phyloP scores from a whole-genome alignment of 2,329 filamentous ascomycete species.

The Cladophialophora yegresii region DNA sequence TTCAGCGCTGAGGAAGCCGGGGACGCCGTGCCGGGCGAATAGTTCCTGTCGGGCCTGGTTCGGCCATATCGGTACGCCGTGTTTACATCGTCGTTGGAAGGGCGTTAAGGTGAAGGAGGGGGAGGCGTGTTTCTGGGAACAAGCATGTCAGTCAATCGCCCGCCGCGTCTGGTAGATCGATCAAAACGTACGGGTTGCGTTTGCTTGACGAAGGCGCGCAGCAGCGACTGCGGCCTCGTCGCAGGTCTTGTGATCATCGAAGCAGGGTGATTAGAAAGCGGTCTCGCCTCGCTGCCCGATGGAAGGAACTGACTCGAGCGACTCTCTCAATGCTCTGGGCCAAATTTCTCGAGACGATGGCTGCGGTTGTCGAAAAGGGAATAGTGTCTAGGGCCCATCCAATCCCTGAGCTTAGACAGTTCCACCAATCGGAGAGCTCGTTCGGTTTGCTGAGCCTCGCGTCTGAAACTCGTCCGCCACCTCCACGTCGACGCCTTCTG shows the following conservation, averaged over 20 bases:
- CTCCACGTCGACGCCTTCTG: conserved; percentile 13
- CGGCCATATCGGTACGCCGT: conserved; percentile 25
- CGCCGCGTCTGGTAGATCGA: background rate
- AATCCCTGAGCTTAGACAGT: background rate
- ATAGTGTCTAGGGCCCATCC: conserved; percentile 5
- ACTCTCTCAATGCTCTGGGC: background rate
- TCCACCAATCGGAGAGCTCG: conserved; percentile 24
- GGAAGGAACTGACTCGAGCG: background rate
- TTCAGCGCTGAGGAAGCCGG: conserved; percentile 68
- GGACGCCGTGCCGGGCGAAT: conserved; percentile 57
- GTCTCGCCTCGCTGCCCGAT: conserved; percentile 14
- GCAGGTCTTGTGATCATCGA: conserved; percentile 34
- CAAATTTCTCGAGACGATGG: conserved; percentile 17
- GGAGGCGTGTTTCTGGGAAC: background rate
- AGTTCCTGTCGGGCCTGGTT: conserved; percentile 26
- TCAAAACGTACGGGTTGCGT: background rate
- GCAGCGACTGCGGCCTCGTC: conserved; percentile 34
- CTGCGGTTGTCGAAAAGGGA: conserved; percentile 17
- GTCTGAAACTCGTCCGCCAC: conserved; percentile 32
- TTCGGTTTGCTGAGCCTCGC: conserved; percentile 20
- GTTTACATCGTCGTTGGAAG: conserved; percentile 32
- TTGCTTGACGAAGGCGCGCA: conserved; percentile 32
- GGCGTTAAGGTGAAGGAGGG: conserved; percentile 19
- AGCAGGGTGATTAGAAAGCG: conserved; percentile 10
- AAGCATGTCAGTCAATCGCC: background rate